phyloP scores from a whole-genome alignment of 2,329 filamentous ascomycete genomes.

The Cytospora leucostoma region DNA sequence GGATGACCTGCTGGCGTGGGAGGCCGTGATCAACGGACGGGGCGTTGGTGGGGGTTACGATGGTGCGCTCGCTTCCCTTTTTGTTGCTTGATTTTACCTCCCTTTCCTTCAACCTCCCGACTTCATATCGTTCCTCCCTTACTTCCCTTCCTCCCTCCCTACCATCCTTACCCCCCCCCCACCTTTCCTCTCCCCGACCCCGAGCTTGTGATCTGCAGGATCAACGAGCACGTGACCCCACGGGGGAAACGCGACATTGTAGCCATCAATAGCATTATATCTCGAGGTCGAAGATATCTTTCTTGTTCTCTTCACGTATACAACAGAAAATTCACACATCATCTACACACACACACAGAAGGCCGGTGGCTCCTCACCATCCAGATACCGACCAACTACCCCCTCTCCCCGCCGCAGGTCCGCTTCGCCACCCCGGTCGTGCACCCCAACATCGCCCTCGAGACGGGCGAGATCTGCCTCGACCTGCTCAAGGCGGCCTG shows the following conservation, averaged over 20 bases:
- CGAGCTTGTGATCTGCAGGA: too few relatives aligned
- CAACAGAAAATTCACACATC: neutral
- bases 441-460: constrained; percentile 73
- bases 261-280: too few relatives aligned
- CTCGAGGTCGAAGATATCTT: too few relatives aligned
- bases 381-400: constrained; percentile 75
- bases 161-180: too few relatives aligned
- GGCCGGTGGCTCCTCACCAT: constrained; percentile 86
- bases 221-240: too few relatives aligned
- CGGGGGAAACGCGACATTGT: too few relatives aligned
- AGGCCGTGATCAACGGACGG: constrained; percentile 61
- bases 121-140: neutral
- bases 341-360: constrained; percentile 38
- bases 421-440: constrained; percentile 81
- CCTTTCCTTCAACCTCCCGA: constrained; percentile 2
- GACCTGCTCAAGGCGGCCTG: constrained; percentile 79
- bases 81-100: neutral
- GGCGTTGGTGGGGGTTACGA: constrained; percentile 59
- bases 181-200: too few relatives aligned
- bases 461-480: constrained; percentile 89
- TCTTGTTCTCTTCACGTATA: neutral
- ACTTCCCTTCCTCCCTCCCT: too few relatives aligned
- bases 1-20: constrained; percentile 58
- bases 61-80: constrained; percentile 40
- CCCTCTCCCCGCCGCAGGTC: constrained; percentile 74